Evolutionary conservation across 257 asterid genomes (phyloP).

Genomic region (Anisodus acutangulus): DNA sequence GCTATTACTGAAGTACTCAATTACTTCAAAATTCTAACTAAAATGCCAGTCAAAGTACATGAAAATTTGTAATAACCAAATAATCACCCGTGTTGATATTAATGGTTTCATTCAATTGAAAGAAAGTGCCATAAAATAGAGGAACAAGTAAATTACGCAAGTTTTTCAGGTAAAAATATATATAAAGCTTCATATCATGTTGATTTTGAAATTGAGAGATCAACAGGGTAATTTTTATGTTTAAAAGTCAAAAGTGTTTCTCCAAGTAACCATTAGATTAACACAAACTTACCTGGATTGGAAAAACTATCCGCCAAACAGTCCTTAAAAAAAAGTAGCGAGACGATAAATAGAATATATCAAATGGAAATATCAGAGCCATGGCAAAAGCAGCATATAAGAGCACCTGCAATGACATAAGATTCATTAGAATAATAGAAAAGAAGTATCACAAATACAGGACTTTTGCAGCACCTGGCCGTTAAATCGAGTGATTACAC

Average conservation of each 20-base stretch:
- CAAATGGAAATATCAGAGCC: slow-evolving; percentile 93
- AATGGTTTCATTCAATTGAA: slow-evolving; percentile 9
- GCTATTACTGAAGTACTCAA: slow-evolving; percentile 5
- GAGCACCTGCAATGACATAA: slow-evolving; percentile 72
- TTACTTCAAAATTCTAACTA: slow-evolving; percentile 5
- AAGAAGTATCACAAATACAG: slow-evolving; percentile 17
- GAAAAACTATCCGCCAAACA: slow-evolving; percentile 82
- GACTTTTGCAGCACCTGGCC: background rate
- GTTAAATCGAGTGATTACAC: background rate
- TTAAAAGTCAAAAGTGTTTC: slow-evolving; percentile 16
- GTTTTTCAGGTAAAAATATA: background rate
- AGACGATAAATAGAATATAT: slow-evolving; percentile 84
- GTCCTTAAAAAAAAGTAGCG: slow-evolving; percentile 93
- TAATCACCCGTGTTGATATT: background rate
- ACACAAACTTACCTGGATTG: slow-evolving; percentile 80
- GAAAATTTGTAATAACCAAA: slow-evolving; percentile 3
- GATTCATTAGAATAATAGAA: background rate
- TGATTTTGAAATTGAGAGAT: slow-evolving; percentile 16
- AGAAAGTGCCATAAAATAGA: background rate
- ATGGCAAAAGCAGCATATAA: slow-evolving; percentile 77
- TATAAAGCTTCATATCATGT: slow-evolving; percentile 9
- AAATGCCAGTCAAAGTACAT: background rate
- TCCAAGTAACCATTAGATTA: slow-evolving; percentile 29
- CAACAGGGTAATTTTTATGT: background rate
- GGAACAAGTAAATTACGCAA: background rate